Evolutionary conservation across 73 alveolate species (phyloP).

Genomic region (Paramecium caudatum): DNA sequence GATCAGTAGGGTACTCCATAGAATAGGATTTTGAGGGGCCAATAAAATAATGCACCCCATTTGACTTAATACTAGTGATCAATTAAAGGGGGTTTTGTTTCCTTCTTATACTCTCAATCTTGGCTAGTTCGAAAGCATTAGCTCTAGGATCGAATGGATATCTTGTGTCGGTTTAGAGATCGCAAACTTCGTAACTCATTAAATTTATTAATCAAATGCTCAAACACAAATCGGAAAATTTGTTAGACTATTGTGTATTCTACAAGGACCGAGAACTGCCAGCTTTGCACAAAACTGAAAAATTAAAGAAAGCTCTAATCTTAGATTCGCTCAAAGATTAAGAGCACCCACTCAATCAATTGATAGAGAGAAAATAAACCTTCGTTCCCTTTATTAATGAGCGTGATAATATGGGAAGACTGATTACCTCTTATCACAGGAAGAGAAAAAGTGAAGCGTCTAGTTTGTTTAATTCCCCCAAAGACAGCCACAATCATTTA

Average conservation of each 20-base stretch:
- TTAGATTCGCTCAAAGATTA: not conserved
- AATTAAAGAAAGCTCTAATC: not conserved
- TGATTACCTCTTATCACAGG: not conserved
- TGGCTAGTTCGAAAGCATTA: conserved; percentile 62
- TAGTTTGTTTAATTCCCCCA: conserved; percentile 6
- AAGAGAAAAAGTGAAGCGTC: conserved; percentile 42
- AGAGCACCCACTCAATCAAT: conserved; percentile 46
- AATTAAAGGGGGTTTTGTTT: not conserved
- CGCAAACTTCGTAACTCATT: conserved; percentile 47
- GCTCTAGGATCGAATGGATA: conserved; percentile 70
- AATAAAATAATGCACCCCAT: conserved; percentile 46
- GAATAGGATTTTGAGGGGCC: conserved; percentile 67
- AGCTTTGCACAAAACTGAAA: conserved; percentile 11
- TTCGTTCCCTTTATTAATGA: conserved; percentile 67
- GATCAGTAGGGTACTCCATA: not conserved
- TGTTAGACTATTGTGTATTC: conserved; percentile 14
- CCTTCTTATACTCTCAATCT: conserved; percentile 16
- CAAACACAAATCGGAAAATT: not conserved
- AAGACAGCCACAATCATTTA: not conserved
- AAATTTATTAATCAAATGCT: not conserved
- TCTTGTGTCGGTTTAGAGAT: conserved; percentile 48
- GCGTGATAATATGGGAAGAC: conserved; percentile 35
- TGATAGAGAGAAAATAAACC: not conserved
- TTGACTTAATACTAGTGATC: conserved; percentile 26
- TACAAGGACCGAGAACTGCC: conserved; percentile 58